Evolutionary conservation across 2,329 filamentous ascomycete genomes (phyloP).

Genomic region (Neurospora crassa): DNA sequence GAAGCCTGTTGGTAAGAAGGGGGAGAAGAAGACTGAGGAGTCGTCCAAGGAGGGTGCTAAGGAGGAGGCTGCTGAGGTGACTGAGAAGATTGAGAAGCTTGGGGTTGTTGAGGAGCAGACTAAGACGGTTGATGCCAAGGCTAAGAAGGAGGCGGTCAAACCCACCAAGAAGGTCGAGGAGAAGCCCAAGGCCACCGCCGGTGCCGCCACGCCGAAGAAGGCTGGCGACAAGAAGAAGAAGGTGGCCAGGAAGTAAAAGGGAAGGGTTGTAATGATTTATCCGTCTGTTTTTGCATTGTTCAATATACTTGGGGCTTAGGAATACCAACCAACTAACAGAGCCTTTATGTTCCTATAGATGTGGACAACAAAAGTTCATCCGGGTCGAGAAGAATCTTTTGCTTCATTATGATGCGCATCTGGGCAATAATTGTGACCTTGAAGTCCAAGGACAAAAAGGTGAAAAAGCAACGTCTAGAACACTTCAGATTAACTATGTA

Average conservation of each 20-base stretch:
- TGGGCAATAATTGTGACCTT: not conserved
- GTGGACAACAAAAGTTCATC: not conserved
- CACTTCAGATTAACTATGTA: not conserved
- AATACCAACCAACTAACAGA: not conserved
- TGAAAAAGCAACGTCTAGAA: not conserved
- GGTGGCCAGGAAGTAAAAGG: conserved; percentile 1
- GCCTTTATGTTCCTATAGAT: not conserved
- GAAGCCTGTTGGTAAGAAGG: conserved; percentile 19
- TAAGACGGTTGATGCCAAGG: conserved; percentile 9
- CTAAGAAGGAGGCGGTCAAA: not conserved
- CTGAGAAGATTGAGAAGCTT: conserved; percentile 5
- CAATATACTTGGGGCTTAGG: not conserved
- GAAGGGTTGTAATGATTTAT: not conserved
- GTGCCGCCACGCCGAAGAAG: conserved; percentile 2
- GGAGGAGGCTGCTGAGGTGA: conserved; percentile 9
- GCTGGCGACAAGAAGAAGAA: conserved; percentile 1
- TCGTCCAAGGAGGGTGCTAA: conserved; percentile 7
- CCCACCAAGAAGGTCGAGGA: conserved; percentile 2
- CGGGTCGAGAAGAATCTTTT: not conserved
- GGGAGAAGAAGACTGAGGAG: conserved; percentile 11
- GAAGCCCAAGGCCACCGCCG: conserved; percentile 2
- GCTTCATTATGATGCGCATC: not conserved
- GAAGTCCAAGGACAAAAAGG: not conserved
- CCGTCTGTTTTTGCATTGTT: not conserved
- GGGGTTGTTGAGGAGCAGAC: conserved; percentile 5